Conservation (phyloP, 1,139 yeast species). For the Taiozyma sp. region DNA sequence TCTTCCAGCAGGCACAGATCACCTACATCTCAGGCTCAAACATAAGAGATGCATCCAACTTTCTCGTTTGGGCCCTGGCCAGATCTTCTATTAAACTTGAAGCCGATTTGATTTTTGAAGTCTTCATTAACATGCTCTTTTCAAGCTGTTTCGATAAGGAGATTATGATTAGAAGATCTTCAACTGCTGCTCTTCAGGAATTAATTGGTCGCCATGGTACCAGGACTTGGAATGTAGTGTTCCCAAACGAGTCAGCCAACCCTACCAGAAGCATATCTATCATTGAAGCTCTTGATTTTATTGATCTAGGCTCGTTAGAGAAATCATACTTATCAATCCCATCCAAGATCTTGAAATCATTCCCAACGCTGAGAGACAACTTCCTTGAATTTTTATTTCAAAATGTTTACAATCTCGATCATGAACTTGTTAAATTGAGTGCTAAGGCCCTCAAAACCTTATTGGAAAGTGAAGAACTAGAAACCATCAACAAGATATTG, state of each 20-base stretch:
- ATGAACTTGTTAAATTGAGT: slow-evolving; percentile 21
- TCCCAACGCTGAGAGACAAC: slow-evolving; percentile 18
- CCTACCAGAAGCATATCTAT: slow-evolving; percentile 36
- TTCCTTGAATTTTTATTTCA: slow-evolving; percentile 22
- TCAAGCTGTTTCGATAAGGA: slow-evolving; percentile 69
- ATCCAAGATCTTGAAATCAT: slow-evolving; percentile 23
- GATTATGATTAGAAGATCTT: slow-evolving; percentile 69
- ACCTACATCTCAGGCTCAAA: slow-evolving; percentile 56
- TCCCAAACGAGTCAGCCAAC: slow-evolving; percentile 12
- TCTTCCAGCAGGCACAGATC: slow-evolving; percentile 46
- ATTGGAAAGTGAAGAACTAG: background rate
- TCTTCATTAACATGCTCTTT: slow-evolving; percentile 42
- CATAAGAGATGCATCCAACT: slow-evolving; percentile 81
- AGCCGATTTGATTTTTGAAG: slow-evolving; percentile 17
- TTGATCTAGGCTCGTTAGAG: slow-evolving; percentile 36
- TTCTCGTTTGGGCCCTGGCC: slow-evolving; percentile 61
- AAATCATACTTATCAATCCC: slow-evolving; percentile 35
- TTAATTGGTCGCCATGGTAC: slow-evolving; percentile 69
- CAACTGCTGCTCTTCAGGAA: slow-evolving; percentile 85
- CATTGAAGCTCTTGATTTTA: slow-evolving; percentile 53
- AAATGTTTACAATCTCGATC: slow-evolving; percentile 24
- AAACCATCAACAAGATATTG: background rate
- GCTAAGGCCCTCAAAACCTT: slow-evolving; percentile 13
- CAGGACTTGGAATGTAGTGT: slow-evolving; percentile 22
- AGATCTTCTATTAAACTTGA: slow-evolving; percentile 34